Conservation (phyloP, 371 early-diverging fungal genomes). For the Apophysomyces variabilis region DNA sequence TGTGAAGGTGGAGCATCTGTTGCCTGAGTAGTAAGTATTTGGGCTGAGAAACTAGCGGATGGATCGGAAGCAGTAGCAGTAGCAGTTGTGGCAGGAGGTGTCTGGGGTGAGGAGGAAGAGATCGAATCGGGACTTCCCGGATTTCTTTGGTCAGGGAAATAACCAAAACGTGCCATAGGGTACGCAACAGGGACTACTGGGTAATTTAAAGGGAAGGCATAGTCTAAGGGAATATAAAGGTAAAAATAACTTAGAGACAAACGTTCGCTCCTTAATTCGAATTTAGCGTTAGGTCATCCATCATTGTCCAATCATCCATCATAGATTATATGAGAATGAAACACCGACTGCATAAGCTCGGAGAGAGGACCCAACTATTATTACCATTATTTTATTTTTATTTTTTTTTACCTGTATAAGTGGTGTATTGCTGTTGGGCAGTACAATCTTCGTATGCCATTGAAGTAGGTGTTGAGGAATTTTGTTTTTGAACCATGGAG, state of each 20-base stretch:
- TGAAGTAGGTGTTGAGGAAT: constrained; percentile 14
- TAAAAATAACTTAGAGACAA: constrained; percentile 4
- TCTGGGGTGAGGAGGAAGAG: constrained; percentile 34
- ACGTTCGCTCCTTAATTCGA: constrained; percentile 10
- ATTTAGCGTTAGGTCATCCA: constrained; percentile 11
- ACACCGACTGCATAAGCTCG: constrained; percentile 5
- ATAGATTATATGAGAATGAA: constrained; percentile 8
- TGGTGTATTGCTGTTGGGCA: constrained; percentile 24
- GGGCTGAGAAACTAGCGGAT: constrained; percentile 4
- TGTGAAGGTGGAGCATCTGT: not conserved
- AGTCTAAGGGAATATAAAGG: constrained; percentile 22
- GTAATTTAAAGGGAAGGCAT: constrained; percentile 42
- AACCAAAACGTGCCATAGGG: constrained; percentile 33
- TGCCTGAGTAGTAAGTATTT: not conserved
- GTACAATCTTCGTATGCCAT: constrained; percentile 29
- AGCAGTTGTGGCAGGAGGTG: constrained; percentile 28
- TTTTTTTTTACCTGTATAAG: constrained; percentile 35
- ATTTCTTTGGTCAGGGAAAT: constrained; percentile 28
- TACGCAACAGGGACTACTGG: constrained; percentile 33
- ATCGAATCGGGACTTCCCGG: constrained; percentile 42
- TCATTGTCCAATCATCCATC: constrained; percentile 7
- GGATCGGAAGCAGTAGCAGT: constrained; percentile 12
- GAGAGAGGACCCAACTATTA: not conserved
- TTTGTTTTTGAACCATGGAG: constrained; percentile 35
- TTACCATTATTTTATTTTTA: not conserved